Evolutionary conservation across 495 filamentous ascomycete genomes (phyloP).

Genomic region (Penicillium atrosanguineum): DNA sequence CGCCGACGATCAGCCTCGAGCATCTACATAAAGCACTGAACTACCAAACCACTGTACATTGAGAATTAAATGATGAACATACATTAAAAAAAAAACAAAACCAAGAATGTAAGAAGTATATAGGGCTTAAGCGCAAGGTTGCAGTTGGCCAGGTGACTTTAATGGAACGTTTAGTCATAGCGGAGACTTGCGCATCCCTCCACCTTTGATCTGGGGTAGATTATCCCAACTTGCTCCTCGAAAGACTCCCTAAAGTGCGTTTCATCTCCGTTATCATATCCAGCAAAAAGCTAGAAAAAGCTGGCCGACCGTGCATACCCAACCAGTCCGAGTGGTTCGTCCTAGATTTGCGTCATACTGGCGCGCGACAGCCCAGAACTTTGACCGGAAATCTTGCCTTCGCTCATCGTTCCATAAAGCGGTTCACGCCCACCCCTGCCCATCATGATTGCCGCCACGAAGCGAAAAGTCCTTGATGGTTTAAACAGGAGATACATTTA

Average conservation of each 20-base stretch:
- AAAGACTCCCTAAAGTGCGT: neutral
- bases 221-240: neutral
- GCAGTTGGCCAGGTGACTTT: constrained; percentile 2
- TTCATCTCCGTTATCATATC: neutral
- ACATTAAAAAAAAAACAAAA: neutral
- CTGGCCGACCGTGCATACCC: neutral
- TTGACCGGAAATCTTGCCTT: constrained; percentile 27
- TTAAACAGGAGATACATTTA: constrained; percentile 78
- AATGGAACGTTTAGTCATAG: neutral
- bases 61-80: neutral
- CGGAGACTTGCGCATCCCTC: neutral
- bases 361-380: constrained; percentile 19
- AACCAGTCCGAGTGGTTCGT: neutral
- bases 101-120: neutral
- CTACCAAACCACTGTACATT: neutral
- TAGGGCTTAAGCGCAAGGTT: neutral
- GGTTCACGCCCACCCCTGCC: constrained; percentile 9
- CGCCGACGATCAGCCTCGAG: constrained; percentile 40
- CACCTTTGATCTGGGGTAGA: neutral
- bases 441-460: constrained; percentile 46
- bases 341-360: constrained; percentile 43
- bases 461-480: constrained; percentile 61
- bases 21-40: constrained; percentile 1
- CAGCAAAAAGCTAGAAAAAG: neutral
- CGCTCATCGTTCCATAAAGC: constrained; percentile 10